phyloP scores from a whole-genome alignment of 2,329 filamentous ascomycete species.

The Aspergillus puulaauensis region DNA sequence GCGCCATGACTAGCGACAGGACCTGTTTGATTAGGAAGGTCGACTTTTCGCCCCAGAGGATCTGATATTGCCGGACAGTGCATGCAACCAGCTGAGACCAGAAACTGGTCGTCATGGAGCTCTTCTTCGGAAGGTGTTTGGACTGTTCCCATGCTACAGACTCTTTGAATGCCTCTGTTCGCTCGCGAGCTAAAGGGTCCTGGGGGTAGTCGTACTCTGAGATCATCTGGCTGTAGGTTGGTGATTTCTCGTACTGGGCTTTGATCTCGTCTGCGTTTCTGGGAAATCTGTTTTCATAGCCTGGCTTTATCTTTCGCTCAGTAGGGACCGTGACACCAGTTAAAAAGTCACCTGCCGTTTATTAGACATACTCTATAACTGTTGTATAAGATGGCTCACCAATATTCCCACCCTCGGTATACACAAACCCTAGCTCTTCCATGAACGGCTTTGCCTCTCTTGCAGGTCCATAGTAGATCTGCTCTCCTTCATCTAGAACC shows the following conservation, averaged over 20 bases:
- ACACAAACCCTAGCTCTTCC: conserved; percentile 64
- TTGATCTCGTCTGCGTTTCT: conserved; percentile 44
- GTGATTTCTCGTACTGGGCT: conserved; percentile 53
- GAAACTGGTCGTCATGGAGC: conserved; percentile 58
- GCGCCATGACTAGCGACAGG: conserved; percentile 57
- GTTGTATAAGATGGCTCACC: conserved; percentile 28
- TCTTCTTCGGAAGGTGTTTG: conserved; percentile 53
- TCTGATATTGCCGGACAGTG: conserved; percentile 62
- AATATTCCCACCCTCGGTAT: conserved; percentile 60
- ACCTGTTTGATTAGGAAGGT: conserved; percentile 64
- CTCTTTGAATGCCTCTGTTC: conserved; percentile 56
- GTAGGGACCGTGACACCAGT: conserved; percentile 63
- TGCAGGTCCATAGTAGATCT: conserved; percentile 65
- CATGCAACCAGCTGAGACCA: conserved; percentile 54
- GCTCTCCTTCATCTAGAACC: conserved; percentile 64
- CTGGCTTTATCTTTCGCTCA: conserved; percentile 45
- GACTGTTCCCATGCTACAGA: conserved; percentile 56
- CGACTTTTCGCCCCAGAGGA: conserved; percentile 64
- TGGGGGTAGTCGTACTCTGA: conserved; percentile 59
- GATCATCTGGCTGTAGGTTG: conserved; percentile 52
- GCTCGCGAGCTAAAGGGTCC: conserved; percentile 47
- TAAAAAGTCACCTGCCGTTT: conserved; percentile 52
- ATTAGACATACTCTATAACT: too few species aligned
- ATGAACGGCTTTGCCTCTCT: conserved; percentile 63
- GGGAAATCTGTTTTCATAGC: conserved; percentile 47